These are phyloP conservation scores for Bruguiera hainesii DNA, from an alignment of 441 rosid genomes.

Conservation along the genomic window DNA sequence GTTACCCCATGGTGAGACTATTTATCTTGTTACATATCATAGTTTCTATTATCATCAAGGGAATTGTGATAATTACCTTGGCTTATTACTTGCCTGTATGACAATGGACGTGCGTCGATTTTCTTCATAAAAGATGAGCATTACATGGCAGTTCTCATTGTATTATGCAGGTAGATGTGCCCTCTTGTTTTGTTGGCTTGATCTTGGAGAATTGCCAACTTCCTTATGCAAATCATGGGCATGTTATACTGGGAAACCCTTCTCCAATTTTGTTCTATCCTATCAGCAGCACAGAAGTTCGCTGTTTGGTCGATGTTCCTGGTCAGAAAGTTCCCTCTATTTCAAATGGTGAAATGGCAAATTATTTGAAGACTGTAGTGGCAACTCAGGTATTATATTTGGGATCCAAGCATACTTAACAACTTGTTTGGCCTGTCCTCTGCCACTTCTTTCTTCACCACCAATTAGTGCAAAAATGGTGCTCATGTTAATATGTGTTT, in stretches of 20 bases:
- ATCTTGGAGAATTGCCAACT: conserved; percentile 72
- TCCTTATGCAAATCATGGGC: conserved; percentile 71
- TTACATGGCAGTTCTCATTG: neutral
- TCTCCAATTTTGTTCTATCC: conserved; percentile 80
- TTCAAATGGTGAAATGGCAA: conserved; percentile 76
- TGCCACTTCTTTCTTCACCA: neutral
- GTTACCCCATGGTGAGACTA: conserved; percentile 59
- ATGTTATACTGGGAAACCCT: conserved; percentile 72
- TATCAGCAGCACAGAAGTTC: conserved; percentile 75
- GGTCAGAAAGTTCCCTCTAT: conserved; percentile 86
- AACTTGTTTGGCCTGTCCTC: neutral
- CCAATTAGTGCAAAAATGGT: neutral
- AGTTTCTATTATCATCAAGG: neutral
- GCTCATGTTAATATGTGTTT: neutral
- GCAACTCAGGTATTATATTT: conserved; percentile 69
- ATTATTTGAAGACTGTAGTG: conserved; percentile 69
- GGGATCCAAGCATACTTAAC: neutral
- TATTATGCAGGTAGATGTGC: conserved; percentile 64
- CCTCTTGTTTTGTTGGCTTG: conserved; percentile 84
- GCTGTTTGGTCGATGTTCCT: conserved; percentile 81
- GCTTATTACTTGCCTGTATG: neutral
- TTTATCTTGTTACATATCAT: conserved; percentile 1
- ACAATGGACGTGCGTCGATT: neutral
- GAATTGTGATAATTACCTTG: neutral
- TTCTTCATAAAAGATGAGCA: neutral